A percentile compares a stretch with the other conserved stretches of the same genome.
These are phyloP conservation scores for Tolypocladium tundrense DNA, from an alignment of 2,329 filamentous ascomycete species.

Conservation along the genomic window DNA sequence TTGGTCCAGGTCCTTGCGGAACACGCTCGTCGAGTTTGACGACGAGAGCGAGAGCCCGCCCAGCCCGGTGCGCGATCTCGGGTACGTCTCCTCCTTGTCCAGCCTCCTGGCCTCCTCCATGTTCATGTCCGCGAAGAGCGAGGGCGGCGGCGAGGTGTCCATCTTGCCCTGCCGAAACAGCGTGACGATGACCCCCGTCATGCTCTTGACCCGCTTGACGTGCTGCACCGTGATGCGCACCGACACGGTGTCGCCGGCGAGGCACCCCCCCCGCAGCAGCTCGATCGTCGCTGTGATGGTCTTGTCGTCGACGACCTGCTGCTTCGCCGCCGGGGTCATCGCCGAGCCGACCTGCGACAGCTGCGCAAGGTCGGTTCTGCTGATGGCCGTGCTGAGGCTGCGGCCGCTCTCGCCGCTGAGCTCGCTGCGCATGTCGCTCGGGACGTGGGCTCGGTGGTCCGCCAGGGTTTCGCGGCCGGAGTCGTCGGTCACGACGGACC, in stretches of 20 bases:
- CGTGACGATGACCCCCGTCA: conserved; percentile 87
- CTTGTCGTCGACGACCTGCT: conserved; percentile 48
- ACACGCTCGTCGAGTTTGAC: conserved; percentile 79
- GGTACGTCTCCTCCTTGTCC: conserved; percentile 76
- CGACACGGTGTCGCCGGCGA: conserved; percentile 75
- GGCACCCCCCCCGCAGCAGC: conserved; percentile 68
- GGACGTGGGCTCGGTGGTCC: conserved; percentile 30
- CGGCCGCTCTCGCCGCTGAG: conserved; percentile 59
- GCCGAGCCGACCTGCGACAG: conserved; percentile 19
- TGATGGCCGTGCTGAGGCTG: conserved; percentile 55
- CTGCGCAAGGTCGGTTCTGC: conserved; percentile 34
- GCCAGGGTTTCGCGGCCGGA: conserved; percentile 22
- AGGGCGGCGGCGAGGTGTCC: conserved; percentile 56
- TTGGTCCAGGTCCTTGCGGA: conserved; percentile 88
- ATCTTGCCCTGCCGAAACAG: conserved; percentile 86
- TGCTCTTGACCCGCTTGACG: conserved; percentile 78
- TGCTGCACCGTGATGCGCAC: conserved; percentile 78
- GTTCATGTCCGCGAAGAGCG: conserved; percentile 41
- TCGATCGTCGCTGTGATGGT: conserved; percentile 84
- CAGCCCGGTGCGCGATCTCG: conserved; percentile 76
- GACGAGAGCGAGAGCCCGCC: conserved; percentile 80
- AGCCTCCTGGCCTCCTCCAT: conserved; percentile 56
- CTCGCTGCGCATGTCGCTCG: conserved; percentile 54
- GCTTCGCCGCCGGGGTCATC: conserved; percentile 23
- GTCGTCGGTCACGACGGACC: conserved; percentile 29